Evolutionary conservation across 2,329 filamentous ascomycete genomes (phyloP), one percentile per base, ranked within the genome.

Genomic region (Capronia americana): DNA sequence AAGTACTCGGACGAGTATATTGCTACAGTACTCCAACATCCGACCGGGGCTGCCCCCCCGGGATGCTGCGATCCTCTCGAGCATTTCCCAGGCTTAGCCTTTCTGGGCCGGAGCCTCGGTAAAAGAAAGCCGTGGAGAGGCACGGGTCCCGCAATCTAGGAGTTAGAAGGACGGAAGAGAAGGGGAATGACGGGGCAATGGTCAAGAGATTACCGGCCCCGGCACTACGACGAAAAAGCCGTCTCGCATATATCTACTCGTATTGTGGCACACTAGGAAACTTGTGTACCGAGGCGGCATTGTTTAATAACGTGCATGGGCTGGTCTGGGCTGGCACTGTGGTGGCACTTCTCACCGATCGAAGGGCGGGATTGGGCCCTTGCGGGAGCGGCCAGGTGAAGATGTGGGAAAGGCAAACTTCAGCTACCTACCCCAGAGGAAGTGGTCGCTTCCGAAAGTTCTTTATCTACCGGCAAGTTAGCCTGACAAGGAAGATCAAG

Each of bases 381-480:
- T 20, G 11, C n/a, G 46, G 17, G 23, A 24, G 24, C 7, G 48
- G 20, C 48, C 6, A 44, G 14, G 38, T 8, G 17, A 44, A 20
- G 38, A n/a, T 23, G 20, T 26, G 48, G 20, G 48, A 51, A 51
- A 26, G 48, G 20, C 20, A 51, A 51, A 14, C 24, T 50, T 51
- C 48, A 5, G 48, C 14, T 23, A 11, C 20, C 20, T 51, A 51
- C 48, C 48, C 48, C 48, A 51, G 48, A 23, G 24, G 6, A 51
- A 51, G 20, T 20, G n/a, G 24, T 51, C 23, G 23, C 48, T 26
- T 51, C 48, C 48, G 48, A 51, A 51, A n/a, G 17, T n/a, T 41
- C 6, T 10, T 34, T 34, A 34, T 12, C 6, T 10, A 7, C 14
- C 34, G 4, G 28, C 4, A 28, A 14, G 11, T 38, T 41, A 41